Conservation (phyloP, 164 flowering plant species). For the Vitis vinifera region DNA sequence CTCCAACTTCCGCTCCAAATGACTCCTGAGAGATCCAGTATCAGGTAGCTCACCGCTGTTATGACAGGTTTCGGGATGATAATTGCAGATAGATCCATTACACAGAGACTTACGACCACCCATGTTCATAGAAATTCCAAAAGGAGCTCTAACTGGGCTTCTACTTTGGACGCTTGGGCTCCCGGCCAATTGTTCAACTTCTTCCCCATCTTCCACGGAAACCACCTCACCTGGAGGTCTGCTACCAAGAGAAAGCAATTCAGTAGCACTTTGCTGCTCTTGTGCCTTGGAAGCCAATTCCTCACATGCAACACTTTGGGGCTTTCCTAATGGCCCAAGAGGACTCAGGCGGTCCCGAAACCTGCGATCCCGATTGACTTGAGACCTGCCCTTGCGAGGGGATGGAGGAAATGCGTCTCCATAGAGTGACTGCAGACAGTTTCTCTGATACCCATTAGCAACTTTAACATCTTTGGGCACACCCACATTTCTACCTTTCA, state of each 20-base stretch:
- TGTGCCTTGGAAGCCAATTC: constrained; percentile 33
- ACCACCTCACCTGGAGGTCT: constrained; percentile 63
- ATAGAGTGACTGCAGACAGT: constrained; percentile 39
- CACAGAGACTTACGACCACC: constrained; percentile 40
- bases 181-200: constrained; percentile 71
- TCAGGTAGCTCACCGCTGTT: constrained; percentile 63
- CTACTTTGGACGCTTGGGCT: constrained; percentile 76
- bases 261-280: constrained; percentile 65
- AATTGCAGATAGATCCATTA: constrained; percentile 17
- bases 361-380: constrained; percentile 43
- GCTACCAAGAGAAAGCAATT: constrained; percentile 66
- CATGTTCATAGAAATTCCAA: constrained; percentile 57
- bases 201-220: constrained; percentile 93
- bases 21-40: constrained; percentile 47
- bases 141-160: constrained; percentile 81
- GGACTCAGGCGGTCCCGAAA: constrained; percentile 44
- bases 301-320: constrained; percentile 21
- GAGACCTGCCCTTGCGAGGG: constrained; percentile 62
- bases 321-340: constrained; percentile 35
- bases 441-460: constrained; percentile 40
- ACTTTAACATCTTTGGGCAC: constrained; percentile 25
- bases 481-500: constrained; percentile 31
- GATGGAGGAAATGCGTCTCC: constrained; percentile 58
- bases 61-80: constrained; percentile 44
- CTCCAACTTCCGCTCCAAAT: constrained; percentile 57